Base-by-base conservation (phyloP, 139 green algal genomes). In the Picochlorum sp. region DNA sequence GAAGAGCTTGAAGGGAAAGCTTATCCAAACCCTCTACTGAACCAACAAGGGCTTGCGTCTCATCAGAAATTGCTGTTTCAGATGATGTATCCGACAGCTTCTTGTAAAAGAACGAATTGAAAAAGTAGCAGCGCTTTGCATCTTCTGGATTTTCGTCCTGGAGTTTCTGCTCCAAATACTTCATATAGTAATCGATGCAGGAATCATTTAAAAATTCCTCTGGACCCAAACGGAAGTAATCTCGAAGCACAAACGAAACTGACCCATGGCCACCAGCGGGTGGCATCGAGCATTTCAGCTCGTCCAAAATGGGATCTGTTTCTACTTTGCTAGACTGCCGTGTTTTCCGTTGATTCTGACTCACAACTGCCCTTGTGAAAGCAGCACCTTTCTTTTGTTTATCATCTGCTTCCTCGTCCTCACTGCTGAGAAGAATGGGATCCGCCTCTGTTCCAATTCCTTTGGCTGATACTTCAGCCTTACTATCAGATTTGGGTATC, bases 81-180 rank as follows among this genome's bases (percentile, higher is more conserved):
- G 34, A 41, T 41, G 30, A 16, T 41, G 73, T 76, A 70, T 92
- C 77, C 4, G 71, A 81, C 23, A 96, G 81, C 77, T 96, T 96
- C 71, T 91, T 97, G 71, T 82, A 95, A 74, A 97, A 97, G 72
- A 97, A 97, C 59, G 73, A 85, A 78, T 92, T 96, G 73, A 82
- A 95, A 73, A 95, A 95, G 68, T 95, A 95, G 59, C 72, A 86
- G 71, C 87, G 84, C 60, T 86, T 81, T 59, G 45, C 31, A 44
- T 74, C 54, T 57, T 81, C 41, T 45, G 78, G 24, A 59, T 85
- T 62, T 16, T 76, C 7, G 26, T 74, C 31, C 62, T 86, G 31
- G 11, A 64, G 26, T 8, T 71, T 15, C 15, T 21, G 37, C 13
- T 44, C 21, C 15, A 59, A 24, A 58, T 45, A 67, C 77, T 73